A percentile compares a stretch with the other conserved stretches of the same genome.
These are phyloP conservation scores for Candida lessepsii DNA, from an alignment of 805 yeast genomes.

Conservation along the genomic window DNA sequence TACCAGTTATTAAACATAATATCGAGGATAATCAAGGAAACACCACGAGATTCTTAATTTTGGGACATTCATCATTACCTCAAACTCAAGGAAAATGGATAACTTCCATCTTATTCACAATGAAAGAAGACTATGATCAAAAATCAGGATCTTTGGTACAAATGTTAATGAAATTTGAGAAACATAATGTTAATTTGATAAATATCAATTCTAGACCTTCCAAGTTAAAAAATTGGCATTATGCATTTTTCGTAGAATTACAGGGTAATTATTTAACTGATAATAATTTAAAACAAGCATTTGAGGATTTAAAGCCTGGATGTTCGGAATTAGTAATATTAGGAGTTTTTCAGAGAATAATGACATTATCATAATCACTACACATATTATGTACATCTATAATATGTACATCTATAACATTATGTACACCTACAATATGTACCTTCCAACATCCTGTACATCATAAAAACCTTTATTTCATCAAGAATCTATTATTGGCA, in stretches of 20 bases:
- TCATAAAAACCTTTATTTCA: no score
- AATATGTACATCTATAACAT: no score
- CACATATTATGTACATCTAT: no score
- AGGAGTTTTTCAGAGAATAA: constrained; percentile 54
- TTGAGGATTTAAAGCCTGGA: constrained; percentile 41
- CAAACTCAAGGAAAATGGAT: constrained; percentile 21
- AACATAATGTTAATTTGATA: constrained; percentile 59
- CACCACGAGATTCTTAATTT: constrained; percentile 80
- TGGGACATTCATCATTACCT: constrained; percentile 36
- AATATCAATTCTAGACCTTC: constrained; percentile 80
- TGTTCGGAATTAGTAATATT: constrained; percentile 55
- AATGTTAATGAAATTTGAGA: constrained; percentile 57
- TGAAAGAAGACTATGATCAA: constrained; percentile 52
- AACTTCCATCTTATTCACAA: constrained; percentile 63
- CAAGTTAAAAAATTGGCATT: constrained; percentile 67
- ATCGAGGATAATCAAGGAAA: constrained; percentile 75
- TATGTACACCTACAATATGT: no score
- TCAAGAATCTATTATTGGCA: no score
- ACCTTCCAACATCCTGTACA: no score
- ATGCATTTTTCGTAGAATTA: constrained; percentile 77
- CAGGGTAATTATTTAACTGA: constrained; percentile 37
- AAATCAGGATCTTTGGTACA: constrained; percentile 74
- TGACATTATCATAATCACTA: constrained; percentile 3
- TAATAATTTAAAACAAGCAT: constrained; percentile 30
- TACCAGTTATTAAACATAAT: constrained; percentile 52